A percentile compares a stretch with the other conserved stretches of the same genome.
Evolutionary conservation across 2,329 filamentous ascomycete genomes (phyloP).

Genomic region (Penicillium thymicola): DNA sequence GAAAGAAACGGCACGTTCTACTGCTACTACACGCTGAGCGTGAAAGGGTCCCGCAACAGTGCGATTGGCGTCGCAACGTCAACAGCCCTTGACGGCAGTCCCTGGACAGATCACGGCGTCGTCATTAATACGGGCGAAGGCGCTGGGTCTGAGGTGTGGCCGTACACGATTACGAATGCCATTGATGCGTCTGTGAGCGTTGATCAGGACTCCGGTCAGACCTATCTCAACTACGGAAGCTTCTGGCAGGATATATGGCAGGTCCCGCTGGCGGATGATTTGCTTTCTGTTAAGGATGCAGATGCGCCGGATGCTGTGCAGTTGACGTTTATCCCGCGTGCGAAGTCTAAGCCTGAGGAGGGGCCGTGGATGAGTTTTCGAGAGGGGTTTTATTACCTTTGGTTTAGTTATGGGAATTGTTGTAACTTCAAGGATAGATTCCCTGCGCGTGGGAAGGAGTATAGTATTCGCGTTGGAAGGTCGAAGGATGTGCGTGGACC

Average conservation of each 20-base stretch:
- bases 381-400: slow-evolving; percentile 38
- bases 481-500: slow-evolving; percentile 33
- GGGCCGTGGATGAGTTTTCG: slow-evolving; percentile 37
- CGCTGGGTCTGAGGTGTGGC: slow-evolving; percentile 22
- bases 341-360: slow-evolving; percentile 28
- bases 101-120: slow-evolving; percentile 37
- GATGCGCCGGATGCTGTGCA: slow-evolving; percentile 26
- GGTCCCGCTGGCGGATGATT: slow-evolving; percentile 31
- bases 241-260: slow-evolving; percentile 39
- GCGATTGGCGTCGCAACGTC: slow-evolving; percentile 38
- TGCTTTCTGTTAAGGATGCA: slow-evolving; percentile 28
- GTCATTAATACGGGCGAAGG: slow-evolving; percentile 33
- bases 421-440: slow-evolving; percentile 31
- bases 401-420: slow-evolving; percentile 41
- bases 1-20: slow-evolving; percentile 32
- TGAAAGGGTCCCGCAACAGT: slow-evolving; percentile 29
- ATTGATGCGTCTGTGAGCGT: slow-evolving; percentile 36
- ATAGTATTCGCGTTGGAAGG: slow-evolving; percentile 37
- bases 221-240: slow-evolving; percentile 36
- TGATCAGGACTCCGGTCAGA: slow-evolving; percentile 23
- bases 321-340: slow-evolving; percentile 24
- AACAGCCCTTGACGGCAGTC: slow-evolving; percentile 19
- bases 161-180: slow-evolving; percentile 37
- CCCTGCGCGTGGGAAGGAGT: slow-evolving; percentile 32
- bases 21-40: slow-evolving; percentile 38